Conservation (phyloP, 179 eudicot species). For the Amaranthus tricolor region DNA sequence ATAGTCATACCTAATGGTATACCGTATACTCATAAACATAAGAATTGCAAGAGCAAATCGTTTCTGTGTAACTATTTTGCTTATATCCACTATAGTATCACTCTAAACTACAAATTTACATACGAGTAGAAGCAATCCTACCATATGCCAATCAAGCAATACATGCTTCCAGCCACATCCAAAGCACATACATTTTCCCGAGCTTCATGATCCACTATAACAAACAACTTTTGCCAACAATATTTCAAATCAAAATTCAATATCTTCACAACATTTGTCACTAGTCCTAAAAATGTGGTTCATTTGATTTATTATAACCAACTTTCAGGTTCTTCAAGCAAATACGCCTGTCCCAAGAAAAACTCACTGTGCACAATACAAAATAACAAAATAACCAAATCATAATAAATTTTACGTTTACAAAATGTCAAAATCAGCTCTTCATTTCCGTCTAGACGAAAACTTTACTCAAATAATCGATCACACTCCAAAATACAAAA, state of each 20-base stretch:
- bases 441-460: background rate
- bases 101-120: background rate
- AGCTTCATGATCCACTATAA: background rate
- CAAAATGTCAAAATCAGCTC: background rate
- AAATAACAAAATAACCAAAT: too few relatives aligned
- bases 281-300: background rate
- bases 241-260: background rate
- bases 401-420: too few relatives aligned
- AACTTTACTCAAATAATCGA: background rate
- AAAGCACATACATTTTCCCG: background rate
- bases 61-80: too few relatives aligned
- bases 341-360: background rate
- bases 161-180: background rate
- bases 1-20: too few relatives aligned
- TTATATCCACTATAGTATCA: background rate
- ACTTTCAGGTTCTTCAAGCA: background rate
- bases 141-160: background rate
- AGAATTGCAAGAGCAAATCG: background rate
- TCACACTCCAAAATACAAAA: background rate
- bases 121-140: background rate
- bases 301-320: background rate
- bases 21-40: background rate
- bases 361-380: background rate
- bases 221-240: background rate
- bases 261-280: background rate